Evolutionary conservation across 2,329 filamentous ascomycete species (phyloP).

Genomic region (Tolypocladium tundrense): DNA sequence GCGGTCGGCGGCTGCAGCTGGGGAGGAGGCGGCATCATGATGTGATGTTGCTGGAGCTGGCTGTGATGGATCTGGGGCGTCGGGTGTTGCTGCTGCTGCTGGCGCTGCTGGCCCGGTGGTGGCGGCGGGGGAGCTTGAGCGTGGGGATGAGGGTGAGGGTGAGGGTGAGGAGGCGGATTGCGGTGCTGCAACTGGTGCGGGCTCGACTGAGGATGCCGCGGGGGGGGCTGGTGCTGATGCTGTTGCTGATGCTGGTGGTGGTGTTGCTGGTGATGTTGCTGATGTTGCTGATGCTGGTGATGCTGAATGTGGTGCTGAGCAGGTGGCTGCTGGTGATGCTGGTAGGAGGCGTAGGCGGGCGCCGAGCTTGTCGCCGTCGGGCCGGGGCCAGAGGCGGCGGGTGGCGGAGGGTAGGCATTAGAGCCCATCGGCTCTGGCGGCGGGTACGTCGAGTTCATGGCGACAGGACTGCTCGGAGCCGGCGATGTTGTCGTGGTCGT

Average conservation of each 20-base stretch:
- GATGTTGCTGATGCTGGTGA: conserved; percentile 14
- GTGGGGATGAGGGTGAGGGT: conserved; percentile 11
- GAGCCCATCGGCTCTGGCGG: conserved; percentile 17
- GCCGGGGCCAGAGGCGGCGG: conserved; percentile 8
- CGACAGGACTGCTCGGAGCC: not conserved
- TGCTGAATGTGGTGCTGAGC: conserved; percentile 7
- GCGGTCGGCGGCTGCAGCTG: conserved; percentile 7
- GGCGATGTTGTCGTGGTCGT: not conserved
- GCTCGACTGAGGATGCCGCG: conserved; percentile 10
- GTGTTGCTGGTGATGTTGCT: conserved; percentile 1
- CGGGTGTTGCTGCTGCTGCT: not conserved
- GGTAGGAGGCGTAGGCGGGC: conserved; percentile 8
- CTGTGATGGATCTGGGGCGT: not conserved
- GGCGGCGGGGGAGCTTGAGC: conserved; percentile 1
- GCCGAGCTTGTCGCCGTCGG: conserved; percentile 7
- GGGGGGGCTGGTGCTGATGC: conserved; percentile 2
- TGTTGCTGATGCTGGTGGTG: conserved; percentile 10
- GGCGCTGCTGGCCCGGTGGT: conserved; percentile 1
- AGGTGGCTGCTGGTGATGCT: conserved; percentile 12
- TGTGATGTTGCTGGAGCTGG: conserved; percentile 6
- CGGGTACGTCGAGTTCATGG: conserved; percentile 21
- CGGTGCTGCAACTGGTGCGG: conserved; percentile 4
- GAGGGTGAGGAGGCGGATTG: conserved; percentile 8
- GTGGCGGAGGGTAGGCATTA: conserved; percentile 11
- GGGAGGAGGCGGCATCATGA: conserved; percentile 4